Base-by-base conservation (phyloP, 2,329 filamentous ascomycete species). In the Apiospora aurea region DNA sequence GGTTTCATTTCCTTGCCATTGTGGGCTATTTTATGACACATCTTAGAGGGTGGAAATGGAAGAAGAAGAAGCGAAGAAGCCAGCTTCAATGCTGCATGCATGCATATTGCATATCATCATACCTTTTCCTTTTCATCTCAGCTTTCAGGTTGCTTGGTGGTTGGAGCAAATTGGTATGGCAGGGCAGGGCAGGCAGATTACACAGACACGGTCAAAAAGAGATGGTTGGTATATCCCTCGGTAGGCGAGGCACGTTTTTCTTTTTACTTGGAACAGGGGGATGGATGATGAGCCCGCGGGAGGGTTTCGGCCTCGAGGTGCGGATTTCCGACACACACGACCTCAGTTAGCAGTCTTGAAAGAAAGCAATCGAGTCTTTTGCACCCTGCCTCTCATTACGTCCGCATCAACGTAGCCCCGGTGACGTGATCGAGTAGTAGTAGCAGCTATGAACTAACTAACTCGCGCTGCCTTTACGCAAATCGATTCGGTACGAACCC, bases 41-140 rank as follows among this genome's bases (percentile, higher is more conserved):
- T 41, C 57, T 64, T 64, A 64, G 57, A 21, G 38, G 29, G 51
- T 4, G 34, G 5, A 26, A 7, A 34, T 7, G 16, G 26, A 34
- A 14, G 49, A n/a, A 14, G 49, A n/a, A 64, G 57, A 34, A 38
- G 57, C 57, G 57, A 64, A 64, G 26, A 29, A 53, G 57, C 18
- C 57, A 41, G 57, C 57, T 64, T 64, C 57, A 24, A 41, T 64
- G 57, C 57, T 64, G 57, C 57, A 64, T 41, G 34, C 34, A 41
- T 64, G 34, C 34, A 41, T 64, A 34, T 34, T 64, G 57, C 57
- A 64, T 41, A 24, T 64, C 57, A 64, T 57, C 53, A 61, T 61
- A 11, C 34, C 34, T 38, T 38, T 16, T 47, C 16, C 21, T 34
- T 34, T 64, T n/a, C 6, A n/a, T 41, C 34, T 64, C 57, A 41